phyloP scores from a whole-genome alignment of 352 stramenopile genomes.

The Phytophthora nicotianae region DNA sequence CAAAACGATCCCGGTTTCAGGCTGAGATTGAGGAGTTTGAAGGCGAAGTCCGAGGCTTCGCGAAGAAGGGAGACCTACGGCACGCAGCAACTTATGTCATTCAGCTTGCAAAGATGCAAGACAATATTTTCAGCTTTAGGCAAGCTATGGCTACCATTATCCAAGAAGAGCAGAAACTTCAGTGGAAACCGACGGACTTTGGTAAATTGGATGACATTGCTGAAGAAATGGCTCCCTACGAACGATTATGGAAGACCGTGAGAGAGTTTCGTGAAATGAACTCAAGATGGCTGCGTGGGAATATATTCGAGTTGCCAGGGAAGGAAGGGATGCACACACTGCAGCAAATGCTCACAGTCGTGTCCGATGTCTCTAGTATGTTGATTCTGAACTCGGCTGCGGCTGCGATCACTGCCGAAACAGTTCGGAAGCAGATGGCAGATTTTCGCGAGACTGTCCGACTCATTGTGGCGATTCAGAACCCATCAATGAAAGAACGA shows the following conservation, averaged over 20 bases:
- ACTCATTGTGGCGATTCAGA: conserved; percentile 68
- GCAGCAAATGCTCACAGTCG: conserved; percentile 60
- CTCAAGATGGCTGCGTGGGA: conserved; percentile 60
- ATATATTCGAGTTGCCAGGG: conserved; percentile 71
- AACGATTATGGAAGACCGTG: conserved; percentile 74
- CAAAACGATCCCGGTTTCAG: conserved; percentile 71
- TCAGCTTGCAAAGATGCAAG: conserved; percentile 76
- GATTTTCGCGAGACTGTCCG: conserved; percentile 76
- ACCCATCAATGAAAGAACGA: conserved; percentile 67
- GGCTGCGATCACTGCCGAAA: conserved; percentile 68
- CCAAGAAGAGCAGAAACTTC: conserved; percentile 66
- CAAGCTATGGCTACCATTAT: conserved; percentile 60
- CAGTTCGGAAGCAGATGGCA: conserved; percentile 80
- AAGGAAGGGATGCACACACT: conserved; percentile 51
- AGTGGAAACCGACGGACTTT: conserved; percentile 78
- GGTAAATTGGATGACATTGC: conserved; percentile 76
- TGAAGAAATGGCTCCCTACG: conserved; percentile 76
- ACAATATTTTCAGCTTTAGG: conserved; percentile 60
- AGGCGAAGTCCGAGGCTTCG: conserved; percentile 65
- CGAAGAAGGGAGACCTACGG: conserved; percentile 77
- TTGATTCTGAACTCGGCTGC: conserved; percentile 59
- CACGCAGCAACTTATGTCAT: conserved; percentile 80
- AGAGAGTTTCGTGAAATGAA: conserved; percentile 81
- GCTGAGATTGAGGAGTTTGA: conserved; percentile 81
- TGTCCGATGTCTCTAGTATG: conserved; percentile 61